Conservation (phyloP, 352 stramenopile species). For the Phytophthora pistaciae region DNA sequence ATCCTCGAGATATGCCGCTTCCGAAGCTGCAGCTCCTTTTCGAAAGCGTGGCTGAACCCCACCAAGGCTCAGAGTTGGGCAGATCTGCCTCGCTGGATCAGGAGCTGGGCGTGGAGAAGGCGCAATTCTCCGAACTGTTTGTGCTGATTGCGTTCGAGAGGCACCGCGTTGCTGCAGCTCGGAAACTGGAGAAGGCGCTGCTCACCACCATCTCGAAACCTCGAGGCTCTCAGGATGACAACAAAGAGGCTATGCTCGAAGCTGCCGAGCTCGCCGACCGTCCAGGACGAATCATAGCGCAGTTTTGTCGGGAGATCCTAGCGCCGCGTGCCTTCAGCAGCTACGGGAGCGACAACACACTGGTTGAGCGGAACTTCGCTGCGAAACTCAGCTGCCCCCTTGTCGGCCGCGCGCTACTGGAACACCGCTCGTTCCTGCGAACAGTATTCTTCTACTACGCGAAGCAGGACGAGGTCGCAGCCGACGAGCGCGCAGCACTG, state of each 20-base stretch:
- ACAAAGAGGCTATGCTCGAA: conserved; percentile 4
- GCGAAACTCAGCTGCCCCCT: conserved; percentile 54
- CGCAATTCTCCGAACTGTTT: conserved; percentile 40
- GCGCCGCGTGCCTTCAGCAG: conserved; percentile 25
- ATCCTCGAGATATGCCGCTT: conserved; percentile 33
- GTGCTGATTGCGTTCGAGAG: conserved; percentile 41
- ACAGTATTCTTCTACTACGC: conserved; percentile 65
- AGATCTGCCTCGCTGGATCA: conserved; percentile 18
- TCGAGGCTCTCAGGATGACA: neutral
- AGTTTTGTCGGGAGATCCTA: conserved; percentile 56
- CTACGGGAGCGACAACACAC: conserved; percentile 16
- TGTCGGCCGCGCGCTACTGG: conserved; percentile 51
- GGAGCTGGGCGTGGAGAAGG: conserved; percentile 31
- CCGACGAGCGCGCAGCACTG: conserved; percentile 20
- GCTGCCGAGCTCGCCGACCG: conserved; percentile 6
- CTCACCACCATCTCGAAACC: conserved; percentile 5
- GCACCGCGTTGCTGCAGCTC: conserved; percentile 10
- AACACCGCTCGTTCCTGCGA: conserved; percentile 67
- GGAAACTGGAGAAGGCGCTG: conserved; percentile 18
- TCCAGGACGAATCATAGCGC: conserved; percentile 44
- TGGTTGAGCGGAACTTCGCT: conserved; percentile 48
- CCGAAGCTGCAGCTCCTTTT: conserved; percentile 34
- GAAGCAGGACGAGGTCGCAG: conserved; percentile 48
- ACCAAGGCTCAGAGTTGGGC: neutral
- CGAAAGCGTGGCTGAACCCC: conserved; percentile 13